Evolutionary conservation across 2,329 filamentous ascomycete species (phyloP), one percentile per base, ranked within the genome.

Genomic region (Exserohilum rostratum): DNA sequence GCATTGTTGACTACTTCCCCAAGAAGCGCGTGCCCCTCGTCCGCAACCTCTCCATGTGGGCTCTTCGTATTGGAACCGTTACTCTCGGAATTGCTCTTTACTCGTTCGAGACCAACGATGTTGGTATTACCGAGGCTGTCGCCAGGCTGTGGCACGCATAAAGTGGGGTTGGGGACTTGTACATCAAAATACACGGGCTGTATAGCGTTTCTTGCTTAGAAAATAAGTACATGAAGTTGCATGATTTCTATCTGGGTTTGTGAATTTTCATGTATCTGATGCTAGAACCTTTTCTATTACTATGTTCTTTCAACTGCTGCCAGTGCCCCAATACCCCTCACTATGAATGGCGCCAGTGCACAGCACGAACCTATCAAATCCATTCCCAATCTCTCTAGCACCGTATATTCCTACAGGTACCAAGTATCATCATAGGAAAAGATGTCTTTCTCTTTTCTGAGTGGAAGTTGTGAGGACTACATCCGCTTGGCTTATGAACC

Each of bases 71-170:
- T 40, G 87, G 85, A 56, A 97, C 96, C 10, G 82, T 93, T 54
- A 80, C 91, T 47, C 90, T 93, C 60, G 92, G 90, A 46, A 83
- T 96, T 63, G 93, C 93, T 53, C 83, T 98, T 71, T 99, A 99
- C 80, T 93, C 98, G 78, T 98, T 98, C 70, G 95, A 99, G 87
- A 99, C 95, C 29, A 98, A 97, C 73, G 95, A 99, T 67, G 91
- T 99, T 47, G 95, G 95, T 64, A 77, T 99, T 56, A 96, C 92
- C 7, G 93, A 96, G 83, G 89, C 88, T 29, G 83, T 97, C 64
- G 91, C 90, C 84, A 86, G 90, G 73, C 81, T 98, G 60, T 99
- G 95, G 95, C 90, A 84, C 71, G 93, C 95, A 70, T 91, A 76
- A 62, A 44, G 20, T 15, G 20, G 53, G 11, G 3, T 11, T n/a